Evolutionary conservation across 805 yeast species (phyloP), one percentile per base, ranked within the genome.

Genomic region (Pichia membranifaciens): DNA sequence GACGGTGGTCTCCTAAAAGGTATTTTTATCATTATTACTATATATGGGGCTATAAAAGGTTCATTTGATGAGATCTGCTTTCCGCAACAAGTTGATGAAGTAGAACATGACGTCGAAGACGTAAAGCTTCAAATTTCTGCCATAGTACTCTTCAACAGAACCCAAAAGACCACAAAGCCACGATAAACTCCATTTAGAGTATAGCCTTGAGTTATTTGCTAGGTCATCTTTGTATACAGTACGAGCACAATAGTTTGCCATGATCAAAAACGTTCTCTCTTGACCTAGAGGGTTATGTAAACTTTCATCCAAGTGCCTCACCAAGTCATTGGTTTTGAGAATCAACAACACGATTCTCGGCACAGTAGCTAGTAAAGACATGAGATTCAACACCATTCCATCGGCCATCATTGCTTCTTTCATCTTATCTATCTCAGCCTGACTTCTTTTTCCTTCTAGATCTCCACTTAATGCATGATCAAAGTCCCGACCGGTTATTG

Each of bases 401-500:
- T 80, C 79, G 16, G 77, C 72, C n/a, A 77, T 59, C 33, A 93
- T 59, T 8, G 83, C 78, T 3, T 58, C 59, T 40, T 84, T 81
- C 86, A 93, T 90, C 25, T 69, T 72, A 5, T 65, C 69, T 34
- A 85, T 75, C 62, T 93, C 99, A 1, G 70, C 73, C 0, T 74
- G 70, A 18, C 77, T 67, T 44, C 96, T 73, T 0, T 66, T 60
- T 28, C 74, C 65, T 13, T 74, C 67, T 16, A 84, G 73, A 52
- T 86, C 84, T 44, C 83, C 81, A 52, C 75, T 74, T 45, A 85
- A 60, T 0, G 95, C 91, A 47, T 81, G 79, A 18, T 84, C 80
- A 21, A 85, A 86, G 56, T 90, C 95, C 49, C 99, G 72, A 1
- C 99, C 99, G 0, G 99, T 93, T 38, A 93, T 82, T 1, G 98